These are phyloP conservation scores for Tanacetum coccineum DNA, from an alignment of 129 eudicot genomes.

Conservation along the genomic window DNA sequence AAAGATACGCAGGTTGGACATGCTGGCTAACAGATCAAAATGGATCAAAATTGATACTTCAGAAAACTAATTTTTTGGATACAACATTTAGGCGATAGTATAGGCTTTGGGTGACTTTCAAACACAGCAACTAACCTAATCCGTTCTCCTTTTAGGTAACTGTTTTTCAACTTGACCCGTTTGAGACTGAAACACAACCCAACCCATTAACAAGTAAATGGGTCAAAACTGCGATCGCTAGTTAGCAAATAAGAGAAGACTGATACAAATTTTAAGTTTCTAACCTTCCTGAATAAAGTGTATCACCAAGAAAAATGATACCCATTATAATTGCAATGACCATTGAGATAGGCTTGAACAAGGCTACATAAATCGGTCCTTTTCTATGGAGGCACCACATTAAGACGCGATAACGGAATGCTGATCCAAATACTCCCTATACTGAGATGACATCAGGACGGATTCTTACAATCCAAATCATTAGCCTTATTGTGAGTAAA, in stretches of 20 bases:
- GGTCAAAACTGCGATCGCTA: background rate
- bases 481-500: background rate
- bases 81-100: too few species aligned
- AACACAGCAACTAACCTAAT: too few species aligned
- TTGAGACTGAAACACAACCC: background rate
- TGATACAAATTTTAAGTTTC: background rate
- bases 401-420: background rate
- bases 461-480: background rate
- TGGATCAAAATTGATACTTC: background rate
- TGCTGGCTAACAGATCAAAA: background rate
- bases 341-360: constrained; percentile 5
- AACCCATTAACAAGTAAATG: background rate
- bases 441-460: background rate
- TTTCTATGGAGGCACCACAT: background rate
- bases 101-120: too few species aligned
- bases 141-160: too few species aligned
- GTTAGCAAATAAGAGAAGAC: background rate
- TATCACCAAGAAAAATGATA: constrained; percentile 27
- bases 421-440: background rate
- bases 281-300: constrained; percentile 59
- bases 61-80: background rate
- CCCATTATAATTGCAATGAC: constrained; percentile 5
- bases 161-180: background rate
- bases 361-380: constrained; percentile 10
- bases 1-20: background rate